A percentile compares a stretch with the other conserved stretches of the same genome.
Evolutionary conservation across 2,329 filamentous ascomycete genomes (phyloP).

Genomic region (Apiospora malaysiana): DNA sequence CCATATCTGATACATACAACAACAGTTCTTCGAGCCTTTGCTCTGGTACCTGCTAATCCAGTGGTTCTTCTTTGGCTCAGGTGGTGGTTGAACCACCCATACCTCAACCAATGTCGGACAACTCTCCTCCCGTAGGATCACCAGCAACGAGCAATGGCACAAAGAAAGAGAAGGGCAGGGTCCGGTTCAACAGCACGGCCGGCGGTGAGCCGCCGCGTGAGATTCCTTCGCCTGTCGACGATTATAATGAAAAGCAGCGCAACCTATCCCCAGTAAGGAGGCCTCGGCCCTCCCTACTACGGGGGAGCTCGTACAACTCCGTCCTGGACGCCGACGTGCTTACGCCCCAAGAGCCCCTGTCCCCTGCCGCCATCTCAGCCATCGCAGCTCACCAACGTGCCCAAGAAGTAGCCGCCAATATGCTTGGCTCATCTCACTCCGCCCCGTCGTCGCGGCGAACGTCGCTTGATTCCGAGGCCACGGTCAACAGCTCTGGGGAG

Average conservation of each 20-base stretch:
- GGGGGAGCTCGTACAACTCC: constrained; percentile 48
- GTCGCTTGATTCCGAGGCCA: constrained; percentile 45
- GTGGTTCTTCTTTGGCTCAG: not conserved
- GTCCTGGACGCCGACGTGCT: constrained; percentile 32
- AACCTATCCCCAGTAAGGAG: constrained; percentile 31
- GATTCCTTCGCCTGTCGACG: constrained; percentile 26
- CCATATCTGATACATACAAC: not conserved
- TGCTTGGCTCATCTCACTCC: constrained; percentile 45
- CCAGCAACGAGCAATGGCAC: not conserved
- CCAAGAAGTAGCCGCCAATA: constrained; percentile 47
- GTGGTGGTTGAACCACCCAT: constrained; percentile 12
- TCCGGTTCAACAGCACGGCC: constrained; percentile 55
- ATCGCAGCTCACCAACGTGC: constrained; percentile 52
- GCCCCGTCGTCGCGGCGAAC: constrained; percentile 40
- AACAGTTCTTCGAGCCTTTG: not conserved
- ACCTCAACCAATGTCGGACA: not conserved
- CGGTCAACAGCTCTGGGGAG: constrained; percentile 24
- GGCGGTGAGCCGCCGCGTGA: constrained; percentile 37
- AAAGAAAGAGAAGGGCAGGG: constrained; percentile 53
- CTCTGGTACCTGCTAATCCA: not conserved
- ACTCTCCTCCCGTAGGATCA: not conserved
- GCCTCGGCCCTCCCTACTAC: constrained; percentile 49
- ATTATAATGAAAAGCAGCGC: constrained; percentile 25
- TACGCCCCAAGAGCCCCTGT: not conserved
- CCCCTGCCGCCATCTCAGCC: constrained; percentile 38